Evolutionary conservation across 768 basidiomycete genomes (phyloP), one percentile per base, ranked within the genome.

Genomic region (Leucocoprinus sp.): DNA sequence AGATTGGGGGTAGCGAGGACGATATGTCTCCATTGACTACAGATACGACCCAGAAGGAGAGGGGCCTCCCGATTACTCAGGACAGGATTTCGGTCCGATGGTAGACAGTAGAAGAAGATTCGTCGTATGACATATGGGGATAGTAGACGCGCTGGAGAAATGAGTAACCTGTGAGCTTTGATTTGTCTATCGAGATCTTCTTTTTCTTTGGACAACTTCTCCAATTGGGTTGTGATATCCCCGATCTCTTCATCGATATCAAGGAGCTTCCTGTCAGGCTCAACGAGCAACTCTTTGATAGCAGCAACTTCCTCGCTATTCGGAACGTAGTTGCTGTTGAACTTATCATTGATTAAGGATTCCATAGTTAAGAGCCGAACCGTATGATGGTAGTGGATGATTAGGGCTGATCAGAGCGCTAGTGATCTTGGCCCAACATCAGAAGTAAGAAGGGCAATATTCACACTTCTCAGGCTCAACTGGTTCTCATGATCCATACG

Each of bases 21-120:
- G 6, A 58, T 37, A 9, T 48, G 40, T 19, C 57, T 42, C 57
- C 57, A 58, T 14, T 49, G 43, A 22, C 50, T 52, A 37, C 51
- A 58, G 12, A 58, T 40, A 7, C 50, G 52, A 2, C 50, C 52
- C 8, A 54, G 50, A 14, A 54, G 29, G 22, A 55, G 18, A 19
- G 57, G 57, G 5, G 57, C 54, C 33, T 54, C 53, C 9, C 26
- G 45, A 15, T 33, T 27, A 28, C 51, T 51, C 52, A 58, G 54
- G 28, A 50, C 46, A 4, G 57, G 47, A 39, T 58, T 58, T 29
- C 52, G 54, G 11, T 54, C 50, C 4, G 42, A 38, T 6, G 57
- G 57, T 5, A 58, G 46, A 33, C 54, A 58, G 15, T 43, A 23
- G 19, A 48, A 21, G 21, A 58, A 55, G n/a, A 58, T 54, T 17